These are phyloP conservation scores for Phytophthora fragariae DNA, from an alignment of 352 stramenopile genomes.

Conservation along the genomic window DNA sequence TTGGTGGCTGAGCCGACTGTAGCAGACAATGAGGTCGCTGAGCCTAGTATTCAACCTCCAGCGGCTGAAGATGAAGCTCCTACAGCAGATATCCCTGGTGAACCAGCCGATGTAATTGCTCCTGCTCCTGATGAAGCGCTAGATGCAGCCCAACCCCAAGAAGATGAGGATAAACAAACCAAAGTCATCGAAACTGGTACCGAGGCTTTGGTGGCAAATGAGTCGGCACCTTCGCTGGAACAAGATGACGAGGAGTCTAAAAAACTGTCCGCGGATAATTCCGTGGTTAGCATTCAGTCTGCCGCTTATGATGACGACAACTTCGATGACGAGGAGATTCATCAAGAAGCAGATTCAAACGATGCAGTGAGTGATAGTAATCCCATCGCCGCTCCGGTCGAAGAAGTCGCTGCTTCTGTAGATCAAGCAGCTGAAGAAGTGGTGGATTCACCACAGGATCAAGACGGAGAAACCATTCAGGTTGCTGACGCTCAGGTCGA, in stretches of 20 bases:
- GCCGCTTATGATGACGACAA: conserved; percentile 35
- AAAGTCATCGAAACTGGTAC: neutral
- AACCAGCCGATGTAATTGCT: neutral
- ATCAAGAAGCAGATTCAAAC: conserved; percentile 8
- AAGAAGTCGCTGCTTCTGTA: conserved; percentile 7
- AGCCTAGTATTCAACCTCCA: conserved; percentile 6
- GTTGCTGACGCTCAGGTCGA: conserved; percentile 5
- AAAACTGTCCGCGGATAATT: conserved; percentile 15
- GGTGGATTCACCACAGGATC: neutral
- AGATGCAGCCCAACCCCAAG: conserved; percentile 3
- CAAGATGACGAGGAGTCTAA: conserved; percentile 13
- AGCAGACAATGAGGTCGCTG: neutral
- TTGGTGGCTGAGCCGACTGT: conserved; percentile 1
- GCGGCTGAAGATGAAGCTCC: neutral
- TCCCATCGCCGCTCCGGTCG: neutral
- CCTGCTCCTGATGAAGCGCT: conserved; percentile 1
- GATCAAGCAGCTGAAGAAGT: neutral
- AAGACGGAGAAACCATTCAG: neutral
- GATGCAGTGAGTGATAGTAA: neutral
- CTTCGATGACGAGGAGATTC: conserved; percentile 33
- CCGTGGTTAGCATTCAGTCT: conserved; percentile 28
- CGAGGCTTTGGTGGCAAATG: neutral
- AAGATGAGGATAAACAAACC: neutral
- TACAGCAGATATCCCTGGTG: neutral
- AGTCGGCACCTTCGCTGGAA: conserved; percentile 1